These are phyloP conservation scores for Pascua sp. DNA, from an alignment of 1,284 basidiomycete species.

Conservation along the genomic window DNA sequence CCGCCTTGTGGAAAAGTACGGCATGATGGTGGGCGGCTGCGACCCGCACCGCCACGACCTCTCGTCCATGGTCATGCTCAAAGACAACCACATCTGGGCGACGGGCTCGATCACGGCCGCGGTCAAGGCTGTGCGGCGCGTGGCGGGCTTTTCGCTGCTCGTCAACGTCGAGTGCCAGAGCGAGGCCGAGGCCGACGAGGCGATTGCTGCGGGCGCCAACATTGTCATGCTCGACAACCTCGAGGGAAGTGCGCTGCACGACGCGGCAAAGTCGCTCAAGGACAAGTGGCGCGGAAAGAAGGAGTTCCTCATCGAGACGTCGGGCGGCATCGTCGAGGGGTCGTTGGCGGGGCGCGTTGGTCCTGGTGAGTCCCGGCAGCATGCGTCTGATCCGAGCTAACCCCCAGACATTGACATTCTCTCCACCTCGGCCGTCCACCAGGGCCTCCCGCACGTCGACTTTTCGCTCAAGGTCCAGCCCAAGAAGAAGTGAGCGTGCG, in stretches of 20 bases:
- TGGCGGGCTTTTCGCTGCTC: conserved; percentile 87
- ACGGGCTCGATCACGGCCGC: conserved; percentile 83
- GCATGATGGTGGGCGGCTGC: conserved; percentile 95
- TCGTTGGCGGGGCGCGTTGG: conserved; percentile 53
- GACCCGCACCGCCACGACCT: conserved; percentile 96
- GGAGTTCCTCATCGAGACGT: conserved; percentile 84
- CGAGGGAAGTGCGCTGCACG: conserved; percentile 67
- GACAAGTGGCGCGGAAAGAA: conserved; percentile 58
- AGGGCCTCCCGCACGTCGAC: conserved; percentile 78
- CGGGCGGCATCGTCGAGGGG: conserved; percentile 82
- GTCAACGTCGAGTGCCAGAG: conserved; percentile 93
- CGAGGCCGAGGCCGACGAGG: conserved; percentile 88
- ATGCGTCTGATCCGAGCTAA: background rate
- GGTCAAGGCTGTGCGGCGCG: conserved; percentile 75
- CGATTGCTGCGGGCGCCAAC: conserved; percentile 92
- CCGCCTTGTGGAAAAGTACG: conserved; percentile 96
- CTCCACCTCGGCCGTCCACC: conserved; percentile 88
- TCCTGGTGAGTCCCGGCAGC: conserved; percentile 23
- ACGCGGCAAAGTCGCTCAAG: conserved; percentile 66
- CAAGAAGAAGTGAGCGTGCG: conserved; percentile 6
- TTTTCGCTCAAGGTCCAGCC: conserved; percentile 62
- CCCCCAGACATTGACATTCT: conserved; percentile 80
- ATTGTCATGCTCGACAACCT: conserved; percentile 98
- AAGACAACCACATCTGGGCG: conserved; percentile 99
- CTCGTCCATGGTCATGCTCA: conserved; percentile 99